Evolutionary conservation across 768 basidiomycete species (phyloP).

Genomic region (Boletus subparvulus): DNA sequence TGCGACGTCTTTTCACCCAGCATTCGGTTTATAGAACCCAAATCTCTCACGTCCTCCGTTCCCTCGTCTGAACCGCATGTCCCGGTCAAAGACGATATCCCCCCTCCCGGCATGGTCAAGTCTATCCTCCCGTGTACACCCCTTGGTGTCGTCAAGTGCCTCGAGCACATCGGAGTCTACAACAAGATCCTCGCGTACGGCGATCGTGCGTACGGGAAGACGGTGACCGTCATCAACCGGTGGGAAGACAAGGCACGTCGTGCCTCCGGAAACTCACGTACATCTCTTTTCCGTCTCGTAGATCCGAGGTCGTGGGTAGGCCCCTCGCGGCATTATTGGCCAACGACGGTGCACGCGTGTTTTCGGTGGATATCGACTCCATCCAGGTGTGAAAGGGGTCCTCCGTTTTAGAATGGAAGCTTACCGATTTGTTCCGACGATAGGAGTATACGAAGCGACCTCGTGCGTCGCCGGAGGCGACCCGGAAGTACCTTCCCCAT

Average conservation of each 20-base stretch:
- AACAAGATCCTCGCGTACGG: constrained; percentile 91
- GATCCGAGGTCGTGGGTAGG: constrained; percentile 95
- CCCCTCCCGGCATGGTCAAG: constrained; percentile 87
- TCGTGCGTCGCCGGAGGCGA: constrained; percentile 36
- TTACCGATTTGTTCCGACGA: background rate
- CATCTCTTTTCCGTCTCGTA: constrained; percentile 27
- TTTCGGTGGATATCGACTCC: constrained; percentile 94
- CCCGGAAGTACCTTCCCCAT: constrained; percentile 74
- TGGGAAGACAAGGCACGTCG: constrained; percentile 29
- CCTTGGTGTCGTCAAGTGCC: constrained; percentile 91
- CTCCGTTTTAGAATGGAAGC: background rate
- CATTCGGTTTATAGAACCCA: constrained; percentile 88
- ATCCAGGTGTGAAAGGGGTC: constrained; percentile 58
- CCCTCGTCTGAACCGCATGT: constrained; percentile 31
- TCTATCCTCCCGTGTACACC: constrained; percentile 98
- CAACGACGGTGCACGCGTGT: constrained; percentile 95
- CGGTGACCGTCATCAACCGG: constrained; percentile 93
- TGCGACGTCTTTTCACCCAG: constrained; percentile 40
- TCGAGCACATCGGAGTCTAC: constrained; percentile 91
- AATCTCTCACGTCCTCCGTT: constrained; percentile 55
- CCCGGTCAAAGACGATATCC: constrained; percentile 51
- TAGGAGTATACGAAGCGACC: constrained; percentile 95
- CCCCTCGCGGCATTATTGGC: constrained; percentile 94
- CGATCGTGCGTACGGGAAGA: constrained; percentile 91
- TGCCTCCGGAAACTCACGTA: constrained; percentile 2